Percentiles rank a stretch among this genome's conserved stretches.
Evolutionary conservation across 352 stramenopile genomes (phyloP).

Genomic region (Halophytophthora batemanensis): DNA sequence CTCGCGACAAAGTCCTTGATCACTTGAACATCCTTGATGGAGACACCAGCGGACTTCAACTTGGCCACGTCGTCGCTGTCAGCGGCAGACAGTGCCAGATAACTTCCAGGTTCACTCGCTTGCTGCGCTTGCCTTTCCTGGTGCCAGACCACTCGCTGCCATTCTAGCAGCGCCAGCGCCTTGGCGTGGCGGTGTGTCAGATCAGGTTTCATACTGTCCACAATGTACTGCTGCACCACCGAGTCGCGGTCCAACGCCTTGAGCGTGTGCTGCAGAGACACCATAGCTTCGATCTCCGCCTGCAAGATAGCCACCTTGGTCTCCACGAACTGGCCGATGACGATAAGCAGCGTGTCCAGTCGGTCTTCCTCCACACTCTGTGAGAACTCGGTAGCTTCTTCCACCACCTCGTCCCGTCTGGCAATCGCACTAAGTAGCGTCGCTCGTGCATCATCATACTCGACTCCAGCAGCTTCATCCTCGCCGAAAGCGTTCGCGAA

Average conservation of each 20-base stretch:
- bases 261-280: conserved; percentile 59
- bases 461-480: conserved; percentile 46
- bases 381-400: conserved; percentile 72
- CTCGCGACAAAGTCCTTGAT: conserved; percentile 86
- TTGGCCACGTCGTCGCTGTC: conserved; percentile 41
- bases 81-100: conserved; percentile 31
- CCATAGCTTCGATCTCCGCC: conserved; percentile 77
- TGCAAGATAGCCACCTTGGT: conserved; percentile 80
- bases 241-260: conserved; percentile 79
- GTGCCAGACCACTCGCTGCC: conserved; percentile 69
- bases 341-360: conserved; percentile 80
- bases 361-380: conserved; percentile 84
- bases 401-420: conserved; percentile 74
- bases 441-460: conserved; percentile 60
- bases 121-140: conserved; percentile 39
- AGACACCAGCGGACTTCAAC: conserved; percentile 59
- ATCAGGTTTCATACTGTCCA: conserved; percentile 77
- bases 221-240: conserved; percentile 84
- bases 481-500: conserved; percentile 67
- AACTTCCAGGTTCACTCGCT: conserved; percentile 44
- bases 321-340: conserved; percentile 84
- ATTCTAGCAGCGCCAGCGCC: conserved; percentile 74
- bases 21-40: conserved; percentile 67
- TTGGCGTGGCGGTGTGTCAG: conserved; percentile 79
- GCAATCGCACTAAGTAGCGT: conserved; percentile 65